These are phyloP conservation scores for Trichoderma sp. DNA, from an alignment of 2,329 filamentous ascomycete genomes.

Conservation along the genomic window DNA sequence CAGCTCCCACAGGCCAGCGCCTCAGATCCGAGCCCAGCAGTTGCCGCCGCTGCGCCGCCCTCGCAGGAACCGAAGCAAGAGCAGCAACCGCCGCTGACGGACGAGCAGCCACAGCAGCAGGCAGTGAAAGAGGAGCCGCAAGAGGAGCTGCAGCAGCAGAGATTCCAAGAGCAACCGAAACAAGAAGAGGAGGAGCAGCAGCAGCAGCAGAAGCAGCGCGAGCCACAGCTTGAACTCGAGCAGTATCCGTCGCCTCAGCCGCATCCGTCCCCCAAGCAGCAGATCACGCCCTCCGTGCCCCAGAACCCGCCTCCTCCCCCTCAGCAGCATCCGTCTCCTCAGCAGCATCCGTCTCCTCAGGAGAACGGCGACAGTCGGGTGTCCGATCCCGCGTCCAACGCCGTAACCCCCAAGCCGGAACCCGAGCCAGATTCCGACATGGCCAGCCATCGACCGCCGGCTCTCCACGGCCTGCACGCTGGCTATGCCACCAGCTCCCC, in stretches of 20 bases:
- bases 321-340: too few relatives aligned
- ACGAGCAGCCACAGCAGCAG: conserved; percentile 19
- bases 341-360: conserved; percentile 30
- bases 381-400: conserved; percentile 36
- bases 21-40: conserved; percentile 25
- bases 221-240: conserved; percentile 1
- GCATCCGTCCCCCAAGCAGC: not conserved
- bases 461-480: conserved; percentile 35
- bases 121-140: conserved; percentile 25
- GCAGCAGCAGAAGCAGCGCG: conserved; percentile 11
- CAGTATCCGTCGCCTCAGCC: not conserved
- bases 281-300: not conserved
- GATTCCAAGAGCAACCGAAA: too few relatives aligned
- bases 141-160: too few relatives aligned
- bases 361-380: conserved; percentile 41
- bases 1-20: conserved; percentile 1
- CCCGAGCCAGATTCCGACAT: conserved; percentile 36
- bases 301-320: too few relatives aligned
- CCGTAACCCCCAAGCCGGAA: conserved; percentile 22
- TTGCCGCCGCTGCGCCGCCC: conserved; percentile 25
- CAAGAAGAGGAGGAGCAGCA: not conserved
- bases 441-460: conserved; percentile 38
- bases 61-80: conserved; percentile 15
- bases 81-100: conserved; percentile 10
- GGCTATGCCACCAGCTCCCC: conserved; percentile 35